These are phyloP conservation scores for Thermothelomyces thermophilus DNA, from an alignment of 2,329 filamentous ascomycete genomes.

Conservation along the genomic window DNA sequence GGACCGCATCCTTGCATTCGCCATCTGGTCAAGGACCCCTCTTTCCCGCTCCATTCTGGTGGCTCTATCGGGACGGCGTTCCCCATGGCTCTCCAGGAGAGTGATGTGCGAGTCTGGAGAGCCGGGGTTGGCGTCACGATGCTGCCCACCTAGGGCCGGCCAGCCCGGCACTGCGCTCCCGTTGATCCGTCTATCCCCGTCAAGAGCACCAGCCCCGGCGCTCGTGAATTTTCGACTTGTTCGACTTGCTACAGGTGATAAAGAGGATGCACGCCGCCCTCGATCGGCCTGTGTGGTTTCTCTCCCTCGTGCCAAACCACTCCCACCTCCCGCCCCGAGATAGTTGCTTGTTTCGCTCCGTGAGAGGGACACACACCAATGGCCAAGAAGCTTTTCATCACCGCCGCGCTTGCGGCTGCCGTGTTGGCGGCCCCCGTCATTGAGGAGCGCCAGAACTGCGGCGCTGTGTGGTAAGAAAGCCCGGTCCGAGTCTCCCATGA, in stretches of 20 bases:
- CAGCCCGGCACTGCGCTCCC: conserved; percentile 17
- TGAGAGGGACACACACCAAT: too few species aligned
- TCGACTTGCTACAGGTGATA: too few species aligned
- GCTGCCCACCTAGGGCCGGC: background rate
- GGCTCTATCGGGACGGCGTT: too few species aligned
- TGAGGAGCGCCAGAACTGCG: conserved; percentile 37
- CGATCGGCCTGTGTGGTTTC: background rate
- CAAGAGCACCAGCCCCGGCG: too few species aligned
- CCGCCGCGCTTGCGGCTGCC: conserved; percentile 32
- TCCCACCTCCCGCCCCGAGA: too few species aligned
- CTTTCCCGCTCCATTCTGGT: too few species aligned
- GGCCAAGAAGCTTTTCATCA: conserved; percentile 28
- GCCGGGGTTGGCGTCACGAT: background rate
- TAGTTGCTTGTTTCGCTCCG: too few species aligned
- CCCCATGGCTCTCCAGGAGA: background rate
- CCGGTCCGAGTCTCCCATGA: too few species aligned
- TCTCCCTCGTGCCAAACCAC: conserved; percentile 1
- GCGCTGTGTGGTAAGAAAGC: conserved; percentile 28
- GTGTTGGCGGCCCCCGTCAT: conserved; percentile 37
- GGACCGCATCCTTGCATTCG: too few species aligned
- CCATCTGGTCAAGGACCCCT: too few species aligned
- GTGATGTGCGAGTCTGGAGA: background rate
- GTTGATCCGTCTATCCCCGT: conserved; percentile 18
- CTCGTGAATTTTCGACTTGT: too few species aligned
- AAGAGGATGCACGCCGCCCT: background rate